Evolutionary conservation across 1,139 yeast species (phyloP), one percentile per base, ranked within the genome.

Genomic region (Protomyces gravidus): DNA sequence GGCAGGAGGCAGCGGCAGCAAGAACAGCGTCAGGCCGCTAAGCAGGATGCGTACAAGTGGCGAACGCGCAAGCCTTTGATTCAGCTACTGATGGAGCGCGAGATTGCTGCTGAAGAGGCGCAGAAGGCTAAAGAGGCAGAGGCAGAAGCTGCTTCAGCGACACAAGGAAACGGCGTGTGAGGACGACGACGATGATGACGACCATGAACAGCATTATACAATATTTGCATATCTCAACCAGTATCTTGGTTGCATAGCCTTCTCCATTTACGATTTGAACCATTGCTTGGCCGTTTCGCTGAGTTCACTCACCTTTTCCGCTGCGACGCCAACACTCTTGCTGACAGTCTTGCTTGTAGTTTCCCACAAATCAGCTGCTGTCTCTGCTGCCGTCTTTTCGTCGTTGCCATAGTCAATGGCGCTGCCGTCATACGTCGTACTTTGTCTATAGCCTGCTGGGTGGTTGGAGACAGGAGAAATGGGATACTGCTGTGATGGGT

Each of bases 81-180:
- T 39, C 51, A 53, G 32, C 51, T 50, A 25, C 39, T 53, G 49
- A 49, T 53, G 26, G 58, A 53, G 47, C 32, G 40, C 19, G 58
- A 53, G 33, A 3, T 33, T 19, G 45, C 28, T 17, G 40, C 42
- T 13, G 58, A 53, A 21, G n/a, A 48, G 30, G 52, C 28, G n/a
- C 42, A 4, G 21, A 23, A 19, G 9, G 42, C 7, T 28, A 13
- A 28, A 28, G 32, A 9, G 13, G 32, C 32, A 28, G 32, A 9
- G 9, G 32, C 32, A 27, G 32, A 27, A 27, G 32, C 32, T 6
- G n/a, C n/a, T n/a, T n/a, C n/a, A n/a, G n/a, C n/a, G n/a, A n/a
- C n/a, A n/a, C n/a, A n/a, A n/a, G n/a, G n/a, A n/a, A n/a, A n/a
- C n/a, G n/a, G n/a, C n/a, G n/a, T n/a, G n/a, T n/a, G n/a, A n/a